Percentiles rank a stretch among this genome's conserved stretches.
phyloP scores from a whole-genome alignment of 106 monocot species.

The Platanthera guangdongensis region DNA sequence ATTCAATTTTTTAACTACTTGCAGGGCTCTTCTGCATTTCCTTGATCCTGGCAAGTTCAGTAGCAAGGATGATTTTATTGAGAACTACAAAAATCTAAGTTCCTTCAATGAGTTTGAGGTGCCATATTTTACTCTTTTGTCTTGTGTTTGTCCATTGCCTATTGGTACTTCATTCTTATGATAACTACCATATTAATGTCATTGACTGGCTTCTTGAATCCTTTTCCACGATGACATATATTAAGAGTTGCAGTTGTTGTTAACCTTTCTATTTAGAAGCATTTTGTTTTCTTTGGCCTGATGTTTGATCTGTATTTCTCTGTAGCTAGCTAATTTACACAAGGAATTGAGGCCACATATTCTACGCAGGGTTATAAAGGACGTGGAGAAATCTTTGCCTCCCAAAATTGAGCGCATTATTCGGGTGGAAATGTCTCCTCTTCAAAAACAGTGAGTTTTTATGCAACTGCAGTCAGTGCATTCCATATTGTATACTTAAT shows the following conservation, averaged over 20 bases:
- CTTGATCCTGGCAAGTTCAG: slow-evolving; percentile 83
- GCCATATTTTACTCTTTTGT: slow-evolving; percentile 8
- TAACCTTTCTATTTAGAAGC: not conserved
- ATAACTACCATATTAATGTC: not conserved
- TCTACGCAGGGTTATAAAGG: slow-evolving; percentile 92
- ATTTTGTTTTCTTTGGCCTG: not conserved
- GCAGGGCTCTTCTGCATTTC: slow-evolving; percentile 94
- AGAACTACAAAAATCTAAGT: slow-evolving; percentile 93
- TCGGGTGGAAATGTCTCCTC: slow-evolving; percentile 97
- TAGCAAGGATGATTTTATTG: slow-evolving; percentile 88
- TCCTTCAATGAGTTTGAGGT: slow-evolving; percentile 97
- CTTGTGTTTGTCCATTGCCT: not conserved
- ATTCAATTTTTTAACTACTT: slow-evolving; percentile 13
- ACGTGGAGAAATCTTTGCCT: slow-evolving; percentile 96
- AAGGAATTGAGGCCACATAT: slow-evolving; percentile 95
- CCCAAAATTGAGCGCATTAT: slow-evolving; percentile 99
- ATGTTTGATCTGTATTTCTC: slow-evolving; percentile 17
- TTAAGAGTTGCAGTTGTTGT: not conserved
- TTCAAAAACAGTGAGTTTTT: slow-evolving; percentile 83
- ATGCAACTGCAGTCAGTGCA: not conserved
- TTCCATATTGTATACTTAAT: not conserved
- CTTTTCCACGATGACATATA: not conserved
- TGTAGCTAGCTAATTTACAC: slow-evolving; percentile 95
- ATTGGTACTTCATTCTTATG: not conserved
- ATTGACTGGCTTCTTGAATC: not conserved